Percentiles rank a stretch among this genome's conserved stretches.
These are phyloP conservation scores for Phalaenopsis aphrodite DNA, from an alignment of 106 monocot species.

Conservation along the genomic window DNA sequence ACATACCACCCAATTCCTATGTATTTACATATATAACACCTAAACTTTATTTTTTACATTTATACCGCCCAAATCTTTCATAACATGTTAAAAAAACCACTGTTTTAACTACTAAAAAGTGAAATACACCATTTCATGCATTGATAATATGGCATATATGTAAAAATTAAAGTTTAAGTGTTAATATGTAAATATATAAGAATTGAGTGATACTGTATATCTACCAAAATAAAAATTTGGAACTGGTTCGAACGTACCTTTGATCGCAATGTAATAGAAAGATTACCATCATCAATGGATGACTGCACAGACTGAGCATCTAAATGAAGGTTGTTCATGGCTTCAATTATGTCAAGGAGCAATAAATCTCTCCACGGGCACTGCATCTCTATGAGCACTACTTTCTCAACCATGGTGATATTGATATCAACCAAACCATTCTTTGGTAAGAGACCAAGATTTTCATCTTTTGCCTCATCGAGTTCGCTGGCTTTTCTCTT, in stretches of 20 bases:
- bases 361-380: constrained; percentile 76
- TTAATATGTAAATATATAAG: too few species aligned
- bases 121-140: too few species aligned
- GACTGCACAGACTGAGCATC: constrained; percentile 70
- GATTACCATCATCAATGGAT: constrained; percentile 28
- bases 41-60: too few species aligned
- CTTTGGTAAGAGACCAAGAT: constrained; percentile 24
- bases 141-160: too few species aligned
- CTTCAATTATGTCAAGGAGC: constrained; percentile 64
- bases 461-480: constrained; percentile 20
- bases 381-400: constrained; percentile 45
- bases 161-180: too few species aligned
- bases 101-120: too few species aligned
- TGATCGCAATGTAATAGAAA: constrained; percentile 50
- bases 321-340: constrained; percentile 46
- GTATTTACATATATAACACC: too few species aligned
- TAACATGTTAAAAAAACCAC: too few species aligned
- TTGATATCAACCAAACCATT: constrained; percentile 32
- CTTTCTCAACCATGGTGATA: constrained; percentile 54
- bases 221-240: neutral
- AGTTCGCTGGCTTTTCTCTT: constrained; percentile 44
- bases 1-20: too few species aligned
- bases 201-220: too few species aligned
- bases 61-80: too few species aligned
- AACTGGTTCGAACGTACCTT: constrained; percentile 36